A percentile compares a stretch with the other conserved stretches of the same genome.
These are phyloP conservation scores for Cladobotryum mycophilum DNA, from an alignment of 2,329 filamentous ascomycete species.

Conservation along the genomic window DNA sequence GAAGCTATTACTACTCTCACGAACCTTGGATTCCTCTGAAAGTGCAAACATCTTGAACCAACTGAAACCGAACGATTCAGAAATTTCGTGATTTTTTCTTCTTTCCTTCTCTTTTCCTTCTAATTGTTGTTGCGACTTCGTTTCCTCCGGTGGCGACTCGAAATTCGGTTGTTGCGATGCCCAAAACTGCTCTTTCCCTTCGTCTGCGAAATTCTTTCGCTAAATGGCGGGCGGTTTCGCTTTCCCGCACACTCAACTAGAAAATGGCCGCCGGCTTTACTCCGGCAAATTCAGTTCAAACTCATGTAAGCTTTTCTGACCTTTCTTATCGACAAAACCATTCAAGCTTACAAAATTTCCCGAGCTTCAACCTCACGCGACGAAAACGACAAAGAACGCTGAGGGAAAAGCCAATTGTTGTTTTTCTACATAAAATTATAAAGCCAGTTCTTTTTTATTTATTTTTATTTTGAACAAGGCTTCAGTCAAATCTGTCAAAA, in stretches of 20 bases:
- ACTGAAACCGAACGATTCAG: no score
- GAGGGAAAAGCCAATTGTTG: neutral
- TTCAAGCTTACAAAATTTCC: conserved; percentile 7
- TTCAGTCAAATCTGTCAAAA: conserved; percentile 30
- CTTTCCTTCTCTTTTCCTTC: neutral
- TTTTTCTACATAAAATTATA: neutral
- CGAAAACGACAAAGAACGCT: neutral
- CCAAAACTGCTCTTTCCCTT: neutral
- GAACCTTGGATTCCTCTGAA: conserved; percentile 95
- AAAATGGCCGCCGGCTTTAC: conserved; percentile 22
- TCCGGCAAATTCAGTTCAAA: conserved; percentile 19
- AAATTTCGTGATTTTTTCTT: no score
- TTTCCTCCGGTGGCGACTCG: neutral
- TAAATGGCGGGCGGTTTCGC: conserved; percentile 6
- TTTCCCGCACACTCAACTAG: no score
- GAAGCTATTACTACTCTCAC: conserved; percentile 7
- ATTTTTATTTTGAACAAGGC: no score
- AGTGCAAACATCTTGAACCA: conserved; percentile 55
- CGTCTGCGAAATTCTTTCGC: conserved; percentile 10
- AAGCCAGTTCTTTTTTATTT: neutral
- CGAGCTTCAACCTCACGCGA: conserved; percentile 9
- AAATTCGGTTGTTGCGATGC: no score
- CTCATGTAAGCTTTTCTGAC: neutral
- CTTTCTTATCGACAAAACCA: neutral
- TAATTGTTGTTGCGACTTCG: neutral